Conservation (phyloP, 345 rosid species). For the Arabis hirsuta region DNA sequence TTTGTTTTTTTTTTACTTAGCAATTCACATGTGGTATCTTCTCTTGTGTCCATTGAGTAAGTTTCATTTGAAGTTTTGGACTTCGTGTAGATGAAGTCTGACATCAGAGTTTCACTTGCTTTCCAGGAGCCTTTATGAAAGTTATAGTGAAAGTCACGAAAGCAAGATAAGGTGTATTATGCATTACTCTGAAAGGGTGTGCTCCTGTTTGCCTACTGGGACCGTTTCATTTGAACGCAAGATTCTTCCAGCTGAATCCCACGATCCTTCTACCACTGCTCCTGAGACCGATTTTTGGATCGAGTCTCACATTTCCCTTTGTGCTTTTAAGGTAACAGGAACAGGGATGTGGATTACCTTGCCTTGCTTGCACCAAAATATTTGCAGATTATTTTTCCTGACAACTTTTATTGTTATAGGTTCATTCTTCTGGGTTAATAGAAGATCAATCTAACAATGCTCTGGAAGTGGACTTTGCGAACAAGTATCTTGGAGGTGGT, state of each 20-base stretch:
- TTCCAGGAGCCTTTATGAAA: constrained; percentile 70
- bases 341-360: constrained; percentile 4
- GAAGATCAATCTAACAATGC: constrained; percentile 73
- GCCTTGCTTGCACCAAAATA: background rate
- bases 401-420: constrained; percentile 48
- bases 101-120: constrained; percentile 23
- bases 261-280: constrained; percentile 43
- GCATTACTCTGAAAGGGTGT: constrained; percentile 82
- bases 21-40: background rate
- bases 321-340: constrained; percentile 67
- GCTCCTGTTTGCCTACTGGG: constrained; percentile 62
- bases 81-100: background rate
- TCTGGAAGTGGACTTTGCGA: constrained; percentile 92
- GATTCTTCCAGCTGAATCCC: constrained; percentile 58
- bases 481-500: constrained; percentile 90
- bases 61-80: constrained; percentile 14
- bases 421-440: constrained; percentile 60
- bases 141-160: constrained; percentile 70
- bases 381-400: background rate
- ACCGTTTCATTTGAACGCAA: constrained; percentile 86
- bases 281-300: constrained; percentile 72
- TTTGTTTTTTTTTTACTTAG: background rate
- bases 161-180: constrained; percentile 72
- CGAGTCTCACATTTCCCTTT: constrained; percentile 63
- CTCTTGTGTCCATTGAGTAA: constrained; percentile 14